Base-by-base conservation (phyloP, 2,329 filamentous ascomycete genomes). In the Orbilia brochopaga region DNA sequence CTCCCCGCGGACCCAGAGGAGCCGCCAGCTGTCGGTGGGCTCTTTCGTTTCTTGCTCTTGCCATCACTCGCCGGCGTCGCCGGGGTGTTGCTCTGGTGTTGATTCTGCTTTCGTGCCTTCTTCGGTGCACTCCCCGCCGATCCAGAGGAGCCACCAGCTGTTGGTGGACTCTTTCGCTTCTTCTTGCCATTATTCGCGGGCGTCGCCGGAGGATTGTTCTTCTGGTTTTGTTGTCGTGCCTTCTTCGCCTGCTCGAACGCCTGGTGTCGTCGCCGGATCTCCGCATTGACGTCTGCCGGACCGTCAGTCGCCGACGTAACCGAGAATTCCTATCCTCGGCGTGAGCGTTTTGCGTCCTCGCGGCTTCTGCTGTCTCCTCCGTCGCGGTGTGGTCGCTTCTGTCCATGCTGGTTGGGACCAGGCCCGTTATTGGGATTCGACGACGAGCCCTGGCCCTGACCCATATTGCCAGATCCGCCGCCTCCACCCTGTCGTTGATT, bases 371-470 rank as follows among this genome's bases (percentile, higher is more conserved):
- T 64, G 42, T 73, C 57, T 15, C 57, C 69, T 21, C 69, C 69
- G 35, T 73, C 69, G 11, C 69, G 46, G 42, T 73, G 69, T 17
- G 61, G 69, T 13, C 69, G 69, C 48, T 73, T 73, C 51, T 66
- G 61, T 17, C 64, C 64, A n/a, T 65, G 61, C 19, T 65, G 61
- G 23, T 63, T 63, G 13, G 32, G 48, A 5, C 64, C 57, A 4
- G 51, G 44, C n/a, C 64, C 64, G 15, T 30, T 50, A 3, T 54
- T 56, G 17, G 44, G 30, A 35, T 52, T 55, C 4, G 54, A 37
- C 13, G 54, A 27, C 13, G 62, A 40, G 15, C 62, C 69, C 32
- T 58, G 62, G 21, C 40, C 50, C 35, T 57, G 54, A 11, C 17
- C 52, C 48, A 23, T 53, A 19, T 30, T 46, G 17, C 35, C 54